Evolutionary conservation across 208 protist genomes (phyloP).

Genomic region (Tritrichomonas foetus): DNA sequence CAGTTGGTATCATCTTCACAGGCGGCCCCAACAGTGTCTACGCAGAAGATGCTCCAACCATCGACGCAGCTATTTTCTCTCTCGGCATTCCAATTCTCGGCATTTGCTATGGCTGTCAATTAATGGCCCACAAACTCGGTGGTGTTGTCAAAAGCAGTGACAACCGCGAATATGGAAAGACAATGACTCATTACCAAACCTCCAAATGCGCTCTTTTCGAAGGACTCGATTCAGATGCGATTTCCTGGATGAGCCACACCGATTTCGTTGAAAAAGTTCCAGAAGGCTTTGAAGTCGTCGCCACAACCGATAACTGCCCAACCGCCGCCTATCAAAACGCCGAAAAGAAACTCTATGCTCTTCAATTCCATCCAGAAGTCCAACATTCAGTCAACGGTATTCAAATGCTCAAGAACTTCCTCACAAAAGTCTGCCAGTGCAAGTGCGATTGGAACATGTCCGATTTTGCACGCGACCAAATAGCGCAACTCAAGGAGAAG

Average conservation of each 20-base stretch:
- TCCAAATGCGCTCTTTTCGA: background rate
- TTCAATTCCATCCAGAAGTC: constrained; percentile 92
- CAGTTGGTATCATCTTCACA: constrained; percentile 74
- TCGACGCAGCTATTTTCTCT: constrained; percentile 48
- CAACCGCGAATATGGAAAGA: background rate
- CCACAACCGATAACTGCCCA: background rate
- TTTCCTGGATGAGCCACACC: constrained; percentile 30
- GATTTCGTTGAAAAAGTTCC: background rate
- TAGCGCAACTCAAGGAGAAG: background rate
- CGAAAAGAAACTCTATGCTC: constrained; percentile 68
- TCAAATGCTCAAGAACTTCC: background rate
- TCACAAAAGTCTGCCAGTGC: background rate
- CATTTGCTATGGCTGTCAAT: constrained; percentile 88
- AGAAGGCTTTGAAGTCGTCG: constrained; percentile 38
- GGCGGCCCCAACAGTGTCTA: constrained; percentile 80
- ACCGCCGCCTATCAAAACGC: constrained; percentile 67
- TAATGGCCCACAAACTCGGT: constrained; percentile 1
- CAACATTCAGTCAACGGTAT: background rate
- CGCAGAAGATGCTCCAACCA: constrained; percentile 71
- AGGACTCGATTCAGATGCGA: background rate
- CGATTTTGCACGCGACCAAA: background rate
- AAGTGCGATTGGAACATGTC: background rate
- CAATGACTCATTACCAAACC: background rate
- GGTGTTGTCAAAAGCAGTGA: background rate
- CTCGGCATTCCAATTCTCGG: constrained; percentile 75